Percentiles rank a stretch among this genome's conserved stretches.
Conservation (phyloP, 2,329 filamentous ascomycete species). For the Colletotrichum tofieldiae region DNA sequence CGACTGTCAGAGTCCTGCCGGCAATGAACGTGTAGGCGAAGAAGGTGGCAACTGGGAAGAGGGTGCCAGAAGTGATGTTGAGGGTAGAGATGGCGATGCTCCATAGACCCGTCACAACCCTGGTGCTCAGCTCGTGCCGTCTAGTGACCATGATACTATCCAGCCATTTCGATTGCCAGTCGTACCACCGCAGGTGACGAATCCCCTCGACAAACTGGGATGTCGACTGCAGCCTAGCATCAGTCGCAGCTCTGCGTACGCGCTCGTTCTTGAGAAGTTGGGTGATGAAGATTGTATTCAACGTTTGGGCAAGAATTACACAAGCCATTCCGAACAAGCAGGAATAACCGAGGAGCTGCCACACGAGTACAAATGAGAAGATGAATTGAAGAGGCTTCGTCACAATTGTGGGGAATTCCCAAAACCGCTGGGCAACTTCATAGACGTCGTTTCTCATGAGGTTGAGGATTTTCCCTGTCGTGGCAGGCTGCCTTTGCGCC, state of each 20-base stretch:
- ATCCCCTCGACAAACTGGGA: slow-evolving; percentile 91
- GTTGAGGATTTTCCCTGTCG: slow-evolving; percentile 92
- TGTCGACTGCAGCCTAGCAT: slow-evolving; percentile 83
- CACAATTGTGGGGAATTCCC: slow-evolving; percentile 86
- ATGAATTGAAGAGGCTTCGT: slow-evolving; percentile 84
- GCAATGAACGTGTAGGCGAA: slow-evolving; percentile 84
- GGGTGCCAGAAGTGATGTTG: slow-evolving; percentile 79
- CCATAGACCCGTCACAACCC: slow-evolving; percentile 76
- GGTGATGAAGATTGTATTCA: slow-evolving; percentile 79
- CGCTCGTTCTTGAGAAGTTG: slow-evolving; percentile 79
- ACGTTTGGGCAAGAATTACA: slow-evolving; percentile 76
- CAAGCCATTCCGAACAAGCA: slow-evolving; percentile 82
- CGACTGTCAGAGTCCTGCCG: slow-evolving; percentile 78
- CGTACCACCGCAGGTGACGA: slow-evolving; percentile 85
- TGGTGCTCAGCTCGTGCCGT: slow-evolving; percentile 76
- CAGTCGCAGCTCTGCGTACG: slow-evolving; percentile 80
- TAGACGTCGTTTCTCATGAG: slow-evolving; percentile 88
- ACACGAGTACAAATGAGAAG: slow-evolving; percentile 81
- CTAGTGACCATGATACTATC: slow-evolving; percentile 78
- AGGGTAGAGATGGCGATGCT: slow-evolving; percentile 75
- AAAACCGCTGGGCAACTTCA: slow-evolving; percentile 86
- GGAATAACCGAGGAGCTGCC: slow-evolving; percentile 84
- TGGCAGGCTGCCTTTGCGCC: slow-evolving; percentile 73
- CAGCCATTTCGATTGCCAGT: slow-evolving; percentile 85
- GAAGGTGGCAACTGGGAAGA: slow-evolving; percentile 87